These are phyloP conservation scores for Ustilago trichophora DNA, from an alignment of 1,284 basidiomycete species.

Conservation along the genomic window DNA sequence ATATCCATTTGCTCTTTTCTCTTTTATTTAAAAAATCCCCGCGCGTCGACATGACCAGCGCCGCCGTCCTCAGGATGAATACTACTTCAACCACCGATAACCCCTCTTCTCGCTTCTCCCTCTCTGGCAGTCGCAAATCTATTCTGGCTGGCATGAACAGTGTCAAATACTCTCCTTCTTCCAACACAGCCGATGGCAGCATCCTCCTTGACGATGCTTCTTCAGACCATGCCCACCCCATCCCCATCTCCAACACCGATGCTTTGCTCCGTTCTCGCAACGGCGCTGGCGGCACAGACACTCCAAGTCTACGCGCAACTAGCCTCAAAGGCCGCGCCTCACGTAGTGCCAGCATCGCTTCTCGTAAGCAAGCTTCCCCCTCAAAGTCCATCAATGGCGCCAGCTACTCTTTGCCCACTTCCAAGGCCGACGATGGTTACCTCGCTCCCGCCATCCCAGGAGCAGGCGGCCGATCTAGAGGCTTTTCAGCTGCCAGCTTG, in stretches of 20 bases:
- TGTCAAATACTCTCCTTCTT: background rate
- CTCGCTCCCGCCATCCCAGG: constrained; percentile 15
- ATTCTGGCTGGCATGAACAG: constrained; percentile 44
- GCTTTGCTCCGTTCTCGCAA: constrained; percentile 30
- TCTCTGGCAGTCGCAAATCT: constrained; percentile 34
- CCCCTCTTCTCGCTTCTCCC: constrained; percentile 7
- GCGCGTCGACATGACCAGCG: constrained; percentile 35
- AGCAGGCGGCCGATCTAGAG: constrained; percentile 5
- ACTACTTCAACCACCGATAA: constrained; percentile 8
- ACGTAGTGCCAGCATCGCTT: constrained; percentile 22
- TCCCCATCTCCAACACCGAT: constrained; percentile 48
- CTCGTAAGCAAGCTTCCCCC: constrained; percentile 13
- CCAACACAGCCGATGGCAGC: background rate
- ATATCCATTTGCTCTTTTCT: too few relatives aligned
- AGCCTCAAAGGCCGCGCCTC: constrained; percentile 16
- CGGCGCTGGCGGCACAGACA: constrained; percentile 3
- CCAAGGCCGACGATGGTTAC: constrained; percentile 11
- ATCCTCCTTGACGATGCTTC: constrained; percentile 13
- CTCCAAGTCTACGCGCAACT: constrained; percentile 7
- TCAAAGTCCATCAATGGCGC: constrained; percentile 3
- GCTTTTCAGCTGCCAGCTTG: constrained; percentile 21
- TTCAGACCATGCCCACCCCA: constrained; percentile 11
- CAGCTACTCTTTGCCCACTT: background rate
- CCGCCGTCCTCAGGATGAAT: constrained; percentile 40
- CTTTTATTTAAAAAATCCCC: too few relatives aligned